phyloP scores from a whole-genome alignment of 2,329 filamentous ascomycete genomes.

The Knoxdaviesia proteae region DNA sequence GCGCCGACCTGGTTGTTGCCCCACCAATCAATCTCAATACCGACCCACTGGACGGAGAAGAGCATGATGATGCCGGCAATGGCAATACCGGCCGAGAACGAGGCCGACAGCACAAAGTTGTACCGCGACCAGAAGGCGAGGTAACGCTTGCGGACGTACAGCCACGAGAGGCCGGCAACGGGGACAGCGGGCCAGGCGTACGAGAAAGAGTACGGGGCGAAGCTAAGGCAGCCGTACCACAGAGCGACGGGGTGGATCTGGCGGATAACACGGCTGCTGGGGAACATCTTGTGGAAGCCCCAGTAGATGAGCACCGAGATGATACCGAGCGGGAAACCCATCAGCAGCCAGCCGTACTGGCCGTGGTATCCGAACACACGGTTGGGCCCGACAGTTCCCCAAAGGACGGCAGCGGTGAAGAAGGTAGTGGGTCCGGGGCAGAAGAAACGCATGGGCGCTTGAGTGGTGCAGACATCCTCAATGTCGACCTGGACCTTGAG shows the following conservation, averaged over 20 bases:
- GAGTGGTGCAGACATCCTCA: constrained; percentile 15
- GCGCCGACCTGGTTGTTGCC: constrained; percentile 15
- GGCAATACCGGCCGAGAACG: constrained; percentile 22
- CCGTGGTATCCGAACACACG: constrained; percentile 19
- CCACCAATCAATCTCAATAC: constrained; percentile 21
- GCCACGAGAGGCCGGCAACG: constrained; percentile 25
- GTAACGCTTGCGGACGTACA: constrained; percentile 22
- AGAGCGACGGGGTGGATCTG: constrained; percentile 22
- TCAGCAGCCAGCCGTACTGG: constrained; percentile 18
- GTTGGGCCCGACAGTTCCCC: constrained; percentile 21
- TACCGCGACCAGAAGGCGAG: constrained; percentile 28
- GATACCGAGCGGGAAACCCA: constrained; percentile 15
- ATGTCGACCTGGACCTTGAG: constrained; percentile 23
- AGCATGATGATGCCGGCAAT: constrained; percentile 25
- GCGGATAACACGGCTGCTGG: constrained; percentile 12
- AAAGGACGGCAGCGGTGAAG: constrained; percentile 22
- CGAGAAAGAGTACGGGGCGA: constrained; percentile 23
- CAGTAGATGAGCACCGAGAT: constrained; percentile 14
- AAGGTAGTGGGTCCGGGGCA: constrained; percentile 19
- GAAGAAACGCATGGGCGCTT: constrained; percentile 15
- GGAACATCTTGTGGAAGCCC: constrained; percentile 9
- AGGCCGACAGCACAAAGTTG: constrained; percentile 25
- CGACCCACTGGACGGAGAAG: constrained; percentile 21
- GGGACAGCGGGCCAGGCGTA: constrained; percentile 26
- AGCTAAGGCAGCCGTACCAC: constrained; percentile 17